Conservation (phyloP, 164 flowering plant species). For the Euptelea pleiosperma region DNA sequence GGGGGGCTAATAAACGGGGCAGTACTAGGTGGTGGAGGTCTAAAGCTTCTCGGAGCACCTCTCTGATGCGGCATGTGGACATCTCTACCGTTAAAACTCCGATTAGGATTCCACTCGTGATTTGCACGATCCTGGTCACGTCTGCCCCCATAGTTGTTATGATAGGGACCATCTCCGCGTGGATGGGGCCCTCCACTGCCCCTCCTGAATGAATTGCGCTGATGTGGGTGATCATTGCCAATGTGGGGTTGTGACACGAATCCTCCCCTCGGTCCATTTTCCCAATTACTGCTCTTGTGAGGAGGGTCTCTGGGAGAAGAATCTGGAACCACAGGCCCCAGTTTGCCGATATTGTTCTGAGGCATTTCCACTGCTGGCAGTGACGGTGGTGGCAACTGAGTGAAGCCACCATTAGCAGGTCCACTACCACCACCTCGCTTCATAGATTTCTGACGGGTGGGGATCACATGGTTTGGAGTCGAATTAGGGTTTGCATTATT, state of each 20-base stretch:
- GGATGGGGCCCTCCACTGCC: slow-evolving; percentile 46
- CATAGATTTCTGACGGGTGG: slow-evolving; percentile 43
- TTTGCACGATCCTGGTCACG: slow-evolving; percentile 66
- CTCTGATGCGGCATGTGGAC: slow-evolving; percentile 41
- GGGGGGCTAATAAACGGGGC: slow-evolving; percentile 36
- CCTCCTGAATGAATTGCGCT: slow-evolving; percentile 42
- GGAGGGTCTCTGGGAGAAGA: slow-evolving; percentile 39
- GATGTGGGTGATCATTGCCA: slow-evolving; percentile 49
- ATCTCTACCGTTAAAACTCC: slow-evolving; percentile 47
- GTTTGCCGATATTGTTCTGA: slow-evolving; percentile 26
- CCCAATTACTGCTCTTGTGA: slow-evolving; percentile 36
- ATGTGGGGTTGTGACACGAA: slow-evolving; percentile 35
- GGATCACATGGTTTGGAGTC: slow-evolving; percentile 24
- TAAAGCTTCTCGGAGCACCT: slow-evolving; percentile 31
- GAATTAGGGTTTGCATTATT: slow-evolving; percentile 39
- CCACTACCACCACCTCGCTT: slow-evolving; percentile 42
- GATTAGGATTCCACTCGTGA: slow-evolving; percentile 44
- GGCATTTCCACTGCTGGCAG: slow-evolving; percentile 19
- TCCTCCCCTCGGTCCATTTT: slow-evolving; percentile 38
- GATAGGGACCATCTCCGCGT: slow-evolving; percentile 48
- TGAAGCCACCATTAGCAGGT: slow-evolving; percentile 31
- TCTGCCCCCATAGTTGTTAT: slow-evolving; percentile 52
- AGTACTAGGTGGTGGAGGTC: slow-evolving; percentile 26
- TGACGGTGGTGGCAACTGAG: slow-evolving; percentile 30
- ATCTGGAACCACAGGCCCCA: slow-evolving; percentile 26